Evolutionary conservation across 106 monocot species (phyloP).

Genomic region (Amphibolis antarctica): DNA sequence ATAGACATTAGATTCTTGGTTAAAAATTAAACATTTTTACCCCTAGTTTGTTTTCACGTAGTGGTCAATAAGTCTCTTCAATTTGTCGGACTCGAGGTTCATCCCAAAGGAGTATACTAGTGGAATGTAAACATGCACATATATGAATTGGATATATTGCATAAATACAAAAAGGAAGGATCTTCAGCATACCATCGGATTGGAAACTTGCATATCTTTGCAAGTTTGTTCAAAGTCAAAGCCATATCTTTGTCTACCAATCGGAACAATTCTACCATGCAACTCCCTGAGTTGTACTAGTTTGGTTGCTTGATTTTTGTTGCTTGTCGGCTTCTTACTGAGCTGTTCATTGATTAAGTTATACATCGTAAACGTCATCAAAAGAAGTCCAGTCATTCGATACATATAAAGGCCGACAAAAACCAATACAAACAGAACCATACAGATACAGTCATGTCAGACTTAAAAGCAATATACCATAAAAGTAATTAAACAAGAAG

Average conservation of each 20-base stretch:
- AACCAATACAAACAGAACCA: too few species aligned
- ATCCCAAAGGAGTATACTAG: not conserved
- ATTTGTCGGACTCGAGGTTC: not conserved
- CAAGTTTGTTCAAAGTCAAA: slow-evolving; percentile 39
- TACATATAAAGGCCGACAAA: too few species aligned
- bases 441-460: too few species aligned
- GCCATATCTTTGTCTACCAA: slow-evolving; percentile 8
- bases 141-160: too few species aligned
- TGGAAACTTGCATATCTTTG: slow-evolving; percentile 51
- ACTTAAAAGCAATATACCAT: too few species aligned
- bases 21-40: not conserved
- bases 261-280: slow-evolving; percentile 34
- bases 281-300: slow-evolving; percentile 59
- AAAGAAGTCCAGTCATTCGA: too few species aligned
- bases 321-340: slow-evolving; percentile 8
- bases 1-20: not conserved
- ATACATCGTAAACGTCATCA: too few species aligned
- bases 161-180: not conserved
- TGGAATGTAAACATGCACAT: not conserved
- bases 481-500: not conserved
- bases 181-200: slow-evolving; percentile 34
- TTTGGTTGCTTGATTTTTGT: slow-evolving; percentile 16
- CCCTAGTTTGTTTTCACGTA: too few species aligned
- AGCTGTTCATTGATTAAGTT: not conserved
- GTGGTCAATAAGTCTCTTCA: too few species aligned